Percentiles rank a stretch among this genome's conserved stretches.
Evolutionary conservation across 306 rosid genomes (phyloP).

Genomic region (Canavalia ensiformis): DNA sequence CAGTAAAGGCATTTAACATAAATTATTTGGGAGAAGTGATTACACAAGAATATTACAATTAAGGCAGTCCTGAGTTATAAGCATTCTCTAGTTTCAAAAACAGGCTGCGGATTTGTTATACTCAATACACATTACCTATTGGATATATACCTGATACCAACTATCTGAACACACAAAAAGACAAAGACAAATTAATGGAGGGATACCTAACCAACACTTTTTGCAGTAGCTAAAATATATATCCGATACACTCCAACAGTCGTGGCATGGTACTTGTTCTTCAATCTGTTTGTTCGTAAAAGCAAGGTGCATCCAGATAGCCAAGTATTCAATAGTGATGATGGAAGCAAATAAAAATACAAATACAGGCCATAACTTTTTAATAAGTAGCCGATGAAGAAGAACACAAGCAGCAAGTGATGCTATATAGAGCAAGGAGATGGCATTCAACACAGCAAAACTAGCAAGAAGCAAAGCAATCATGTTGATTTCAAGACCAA

Average conservation of each 20-base stretch:
- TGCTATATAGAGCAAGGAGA: constrained; percentile 79
- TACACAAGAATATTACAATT: constrained; percentile 25
- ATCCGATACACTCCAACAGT: constrained; percentile 81
- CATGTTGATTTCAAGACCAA: constrained; percentile 99
- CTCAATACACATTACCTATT: constrained; percentile 9
- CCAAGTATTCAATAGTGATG: constrained; percentile 79
- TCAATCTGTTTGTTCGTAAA: constrained; percentile 53
- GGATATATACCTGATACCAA: constrained; percentile 38
- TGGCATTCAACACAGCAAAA: constrained; percentile 81
- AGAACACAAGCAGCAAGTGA: constrained; percentile 81
- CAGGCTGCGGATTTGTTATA: constrained; percentile 12
- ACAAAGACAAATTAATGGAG: constrained; percentile 44
- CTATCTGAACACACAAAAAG: constrained; percentile 33
- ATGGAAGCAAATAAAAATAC: constrained; percentile 84
- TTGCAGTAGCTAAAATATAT: constrained; percentile 71
- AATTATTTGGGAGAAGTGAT: constrained; percentile 40
- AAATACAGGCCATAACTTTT: constrained; percentile 79
- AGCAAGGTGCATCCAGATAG: constrained; percentile 72
- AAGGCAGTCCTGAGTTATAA: constrained; percentile 25
- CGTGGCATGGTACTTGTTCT: constrained; percentile 63
- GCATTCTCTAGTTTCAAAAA: constrained; percentile 25
- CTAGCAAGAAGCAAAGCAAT: constrained; percentile 93
- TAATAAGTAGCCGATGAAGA: constrained; percentile 68
- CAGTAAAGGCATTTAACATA: constrained; percentile 41
- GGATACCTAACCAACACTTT: constrained; percentile 90